Percentiles rank a stretch among this genome's conserved stretches.
Conservation (phyloP, 768 basidiomycete genomes). For the Daedaleopsis sinensis region DNA sequence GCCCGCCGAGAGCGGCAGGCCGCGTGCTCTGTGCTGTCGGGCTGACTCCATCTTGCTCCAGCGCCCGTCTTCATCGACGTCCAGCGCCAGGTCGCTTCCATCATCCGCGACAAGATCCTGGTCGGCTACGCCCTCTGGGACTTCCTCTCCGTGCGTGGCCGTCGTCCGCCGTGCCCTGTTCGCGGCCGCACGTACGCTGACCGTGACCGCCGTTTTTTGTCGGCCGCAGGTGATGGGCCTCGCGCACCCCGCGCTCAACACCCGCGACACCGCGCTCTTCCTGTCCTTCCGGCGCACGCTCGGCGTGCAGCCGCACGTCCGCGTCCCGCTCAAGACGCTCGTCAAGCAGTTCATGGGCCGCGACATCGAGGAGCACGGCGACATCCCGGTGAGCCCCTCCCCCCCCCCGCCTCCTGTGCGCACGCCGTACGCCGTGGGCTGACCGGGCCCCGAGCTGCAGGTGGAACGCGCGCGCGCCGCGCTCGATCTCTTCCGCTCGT, state of each 20-base stretch:
- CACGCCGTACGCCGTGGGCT: background rate
- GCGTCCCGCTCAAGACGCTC: slow-evolving; percentile 44
- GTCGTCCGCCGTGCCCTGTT: too few relatives aligned
- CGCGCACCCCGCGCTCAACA: slow-evolving; percentile 52
- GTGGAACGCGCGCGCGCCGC: slow-evolving; percentile 52
- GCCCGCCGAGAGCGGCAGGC: background rate
- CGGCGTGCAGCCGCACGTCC: slow-evolving; percentile 33
- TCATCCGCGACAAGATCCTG: slow-evolving; percentile 50
- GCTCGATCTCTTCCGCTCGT: slow-evolving; percentile 56
- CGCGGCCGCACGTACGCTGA: background rate
- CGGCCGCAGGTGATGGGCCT: slow-evolving; percentile 57
- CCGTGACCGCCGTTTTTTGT: slow-evolving; percentile 6
- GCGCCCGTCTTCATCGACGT: slow-evolving; percentile 55
- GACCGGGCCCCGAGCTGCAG: slow-evolving; percentile 28
- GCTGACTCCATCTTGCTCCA: slow-evolving; percentile 21
- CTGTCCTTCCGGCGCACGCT: slow-evolving; percentile 50
- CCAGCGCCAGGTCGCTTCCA: slow-evolving; percentile 44
- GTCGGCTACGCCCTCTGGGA: slow-evolving; percentile 61
- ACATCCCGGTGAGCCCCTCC: slow-evolving; percentile 41
- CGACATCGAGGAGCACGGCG: slow-evolving; percentile 41
- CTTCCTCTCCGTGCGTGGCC: slow-evolving; percentile 48
- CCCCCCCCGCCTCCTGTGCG: too few relatives aligned
- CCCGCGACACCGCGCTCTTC: slow-evolving; percentile 58
- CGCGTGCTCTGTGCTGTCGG: background rate
- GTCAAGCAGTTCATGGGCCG: slow-evolving; percentile 49